phyloP scores from a whole-genome alignment of 192 early-diverging fungal species.

The Gryganskiella cystojenkinii region DNA sequence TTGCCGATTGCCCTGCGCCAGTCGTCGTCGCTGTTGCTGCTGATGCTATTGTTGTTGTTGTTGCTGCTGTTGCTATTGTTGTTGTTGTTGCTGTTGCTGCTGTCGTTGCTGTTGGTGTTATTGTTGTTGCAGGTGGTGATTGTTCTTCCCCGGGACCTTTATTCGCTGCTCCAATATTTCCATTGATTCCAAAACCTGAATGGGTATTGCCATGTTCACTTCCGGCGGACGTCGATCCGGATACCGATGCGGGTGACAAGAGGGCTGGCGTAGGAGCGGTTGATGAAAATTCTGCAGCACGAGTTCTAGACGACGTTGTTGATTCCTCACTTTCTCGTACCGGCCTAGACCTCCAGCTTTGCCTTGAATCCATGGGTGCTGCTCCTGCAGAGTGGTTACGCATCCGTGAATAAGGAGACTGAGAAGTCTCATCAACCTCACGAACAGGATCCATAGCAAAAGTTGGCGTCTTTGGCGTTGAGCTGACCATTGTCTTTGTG shows the following conservation, averaged over 20 bases:
- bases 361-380: constrained; percentile 3
- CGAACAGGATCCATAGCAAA: constrained; percentile 26
- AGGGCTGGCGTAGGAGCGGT: constrained; percentile 1
- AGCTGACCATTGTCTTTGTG: constrained; percentile 24
- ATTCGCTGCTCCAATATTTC: too few relatives aligned
- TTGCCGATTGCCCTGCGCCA: too few relatives aligned
- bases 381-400: constrained; percentile 32
- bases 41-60: constrained; percentile 1
- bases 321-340: constrained; percentile 28
- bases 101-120: too few relatives aligned
- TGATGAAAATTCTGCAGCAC: constrained; percentile 15
- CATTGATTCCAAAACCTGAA: too few relatives aligned
- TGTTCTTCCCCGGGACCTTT: too few relatives aligned
- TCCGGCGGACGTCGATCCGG: not conserved
- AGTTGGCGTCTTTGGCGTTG: constrained; percentile 13
- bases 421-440: constrained; percentile 16
- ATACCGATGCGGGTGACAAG: not conserved
- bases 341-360: constrained; percentile 18
- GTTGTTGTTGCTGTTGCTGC: too few relatives aligned
- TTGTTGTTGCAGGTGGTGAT: too few relatives aligned
- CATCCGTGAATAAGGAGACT: constrained; percentile 7
- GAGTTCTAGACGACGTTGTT: constrained; percentile 11
- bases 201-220: not conserved
- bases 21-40: too few relatives aligned
- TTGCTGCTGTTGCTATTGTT: not conserved